These are phyloP conservation scores for Penicillium flavigenum DNA, from an alignment of 495 filamentous ascomycete genomes.

Conservation along the genomic window DNA sequence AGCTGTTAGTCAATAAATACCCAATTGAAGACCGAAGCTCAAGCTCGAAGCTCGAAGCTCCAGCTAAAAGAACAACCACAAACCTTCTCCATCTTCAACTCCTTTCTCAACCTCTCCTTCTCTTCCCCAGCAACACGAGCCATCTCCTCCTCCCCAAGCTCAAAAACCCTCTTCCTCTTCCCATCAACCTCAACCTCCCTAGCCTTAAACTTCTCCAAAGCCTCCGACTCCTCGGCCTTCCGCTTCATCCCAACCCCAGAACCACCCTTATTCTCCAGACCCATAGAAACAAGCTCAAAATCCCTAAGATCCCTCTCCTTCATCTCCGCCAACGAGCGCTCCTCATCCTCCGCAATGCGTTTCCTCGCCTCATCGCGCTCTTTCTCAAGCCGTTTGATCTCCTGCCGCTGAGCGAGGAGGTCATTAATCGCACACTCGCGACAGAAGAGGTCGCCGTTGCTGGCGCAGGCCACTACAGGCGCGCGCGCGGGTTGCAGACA, in stretches of 20 bases:
- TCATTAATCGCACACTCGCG: conserved; percentile 91
- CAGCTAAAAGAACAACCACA: background rate
- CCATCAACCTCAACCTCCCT: conserved; percentile 47
- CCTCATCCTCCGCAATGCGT: conserved; percentile 42
- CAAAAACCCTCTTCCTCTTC: conserved; percentile 57
- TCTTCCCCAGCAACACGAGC: conserved; percentile 68
- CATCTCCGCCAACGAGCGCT: conserved; percentile 37
- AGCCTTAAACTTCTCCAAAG: conserved; percentile 31
- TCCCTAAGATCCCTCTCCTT: conserved; percentile 34
- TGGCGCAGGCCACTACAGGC: conserved; percentile 75
- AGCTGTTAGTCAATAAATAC: conserved; percentile 8
- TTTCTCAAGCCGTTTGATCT: conserved; percentile 81
- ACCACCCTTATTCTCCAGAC: conserved; percentile 30
- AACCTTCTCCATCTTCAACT: conserved; percentile 72
- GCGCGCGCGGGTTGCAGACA: conserved; percentile 82
- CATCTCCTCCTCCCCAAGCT: conserved; percentile 79
- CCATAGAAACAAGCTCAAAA: conserved; percentile 47
- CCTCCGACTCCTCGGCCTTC: conserved; percentile 10
- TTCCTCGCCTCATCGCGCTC: conserved; percentile 55
- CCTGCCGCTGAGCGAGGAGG: conserved; percentile 85
- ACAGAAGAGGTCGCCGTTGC: conserved; percentile 91
- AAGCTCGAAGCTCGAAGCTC: background rate
- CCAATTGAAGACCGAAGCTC: background rate
- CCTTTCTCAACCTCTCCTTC: conserved; percentile 62
- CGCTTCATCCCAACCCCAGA: background rate